Conservation (phyloP, 1,139 yeast species). For the Kurtzmaniella quercitrusa region DNA sequence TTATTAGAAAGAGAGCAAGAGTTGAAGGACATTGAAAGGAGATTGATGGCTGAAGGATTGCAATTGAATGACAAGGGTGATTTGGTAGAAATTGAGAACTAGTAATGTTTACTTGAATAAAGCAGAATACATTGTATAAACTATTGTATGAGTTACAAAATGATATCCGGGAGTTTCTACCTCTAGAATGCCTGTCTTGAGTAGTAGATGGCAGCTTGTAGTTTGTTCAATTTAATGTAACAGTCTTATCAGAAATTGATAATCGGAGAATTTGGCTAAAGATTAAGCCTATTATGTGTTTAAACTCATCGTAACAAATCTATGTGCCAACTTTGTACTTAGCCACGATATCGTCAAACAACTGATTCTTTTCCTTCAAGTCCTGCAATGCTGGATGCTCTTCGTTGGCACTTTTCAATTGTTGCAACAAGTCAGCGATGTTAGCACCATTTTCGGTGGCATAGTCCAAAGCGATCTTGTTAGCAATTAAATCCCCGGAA, state of each 20-base stretch:
- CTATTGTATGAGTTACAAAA: no score
- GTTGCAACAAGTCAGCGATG: constrained; percentile 34
- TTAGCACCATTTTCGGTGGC: constrained; percentile 44
- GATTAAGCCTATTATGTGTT: no score
- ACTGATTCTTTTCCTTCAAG: constrained; percentile 44
- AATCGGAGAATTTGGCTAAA: no score
- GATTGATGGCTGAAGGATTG: constrained; percentile 58
- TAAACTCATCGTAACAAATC: no score
- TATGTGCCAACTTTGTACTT: constrained; percentile 33
- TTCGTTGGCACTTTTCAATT: constrained; percentile 39
- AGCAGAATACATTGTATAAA: no score
- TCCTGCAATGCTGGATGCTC: constrained; percentile 52
- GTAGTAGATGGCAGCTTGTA: no score
- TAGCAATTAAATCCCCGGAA: constrained; percentile 54
- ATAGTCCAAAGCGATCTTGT: constrained; percentile 52
- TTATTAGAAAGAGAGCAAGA: constrained; percentile 86
- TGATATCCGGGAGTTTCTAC: no score
- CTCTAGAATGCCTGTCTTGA: no score
- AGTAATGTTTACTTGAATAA: neutral
- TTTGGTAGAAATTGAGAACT: constrained; percentile 26
- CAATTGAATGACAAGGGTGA: constrained; percentile 42
- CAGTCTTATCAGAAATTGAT: no score
- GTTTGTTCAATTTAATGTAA: no score
- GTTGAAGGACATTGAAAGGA: constrained; percentile 73
- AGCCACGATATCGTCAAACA: constrained; percentile 55